A percentile compares a stretch with the other conserved stretches of the same genome.
These are phyloP conservation scores for Paramecium sonneborni DNA, from an alignment of 73 alveolate genomes.

Conservation along the genomic window DNA sequence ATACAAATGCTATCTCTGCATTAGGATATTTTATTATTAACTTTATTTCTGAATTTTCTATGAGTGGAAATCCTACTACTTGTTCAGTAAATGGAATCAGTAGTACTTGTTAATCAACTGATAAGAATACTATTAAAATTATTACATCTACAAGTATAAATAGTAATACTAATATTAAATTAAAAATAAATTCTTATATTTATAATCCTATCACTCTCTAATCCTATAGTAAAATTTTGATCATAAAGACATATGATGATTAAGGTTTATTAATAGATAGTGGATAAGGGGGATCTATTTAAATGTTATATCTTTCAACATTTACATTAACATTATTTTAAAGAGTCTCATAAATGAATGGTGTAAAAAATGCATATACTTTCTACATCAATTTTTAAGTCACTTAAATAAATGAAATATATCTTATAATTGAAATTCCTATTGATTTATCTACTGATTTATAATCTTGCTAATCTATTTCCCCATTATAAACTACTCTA, in stretches of 20 bases:
- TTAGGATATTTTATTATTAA: neutral
- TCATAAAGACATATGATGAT: neutral
- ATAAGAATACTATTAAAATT: neutral
- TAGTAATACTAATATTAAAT: neutral
- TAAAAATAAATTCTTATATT: neutral
- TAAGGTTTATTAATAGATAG: neutral
- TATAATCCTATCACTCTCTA: neutral
- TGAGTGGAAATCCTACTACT: neutral
- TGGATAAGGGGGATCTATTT: neutral
- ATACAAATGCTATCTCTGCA: neutral
- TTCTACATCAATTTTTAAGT: neutral
- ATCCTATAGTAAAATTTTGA: neutral
- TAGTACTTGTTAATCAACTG: neutral
- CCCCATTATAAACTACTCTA: neutral
- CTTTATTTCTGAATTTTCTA: neutral
- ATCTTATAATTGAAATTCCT: neutral
- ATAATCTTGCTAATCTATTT: neutral
- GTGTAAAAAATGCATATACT: neutral
- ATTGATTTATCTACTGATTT: neutral
- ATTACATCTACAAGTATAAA: neutral
- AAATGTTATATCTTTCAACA: neutral
- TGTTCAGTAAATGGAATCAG: neutral
- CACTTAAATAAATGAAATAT: neutral
- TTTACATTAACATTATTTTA: neutral
- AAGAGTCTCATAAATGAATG: neutral